phyloP scores from a whole-genome alignment of 2,329 filamentous ascomycete genomes.

The Penicillium paneum region DNA sequence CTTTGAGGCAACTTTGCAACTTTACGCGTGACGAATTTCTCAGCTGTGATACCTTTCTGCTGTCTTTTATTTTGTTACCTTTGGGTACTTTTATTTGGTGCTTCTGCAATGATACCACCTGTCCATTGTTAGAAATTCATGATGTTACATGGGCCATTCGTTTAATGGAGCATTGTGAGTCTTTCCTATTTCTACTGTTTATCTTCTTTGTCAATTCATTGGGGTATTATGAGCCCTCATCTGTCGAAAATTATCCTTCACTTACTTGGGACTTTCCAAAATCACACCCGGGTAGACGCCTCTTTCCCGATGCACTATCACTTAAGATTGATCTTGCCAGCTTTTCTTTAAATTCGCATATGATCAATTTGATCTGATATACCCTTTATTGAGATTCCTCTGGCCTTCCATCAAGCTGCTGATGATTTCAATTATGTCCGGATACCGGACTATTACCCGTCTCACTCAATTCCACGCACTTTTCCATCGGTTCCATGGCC shows the following conservation, averaged over 20 bases:
- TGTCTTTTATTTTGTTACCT: background rate
- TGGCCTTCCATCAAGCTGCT: background rate
- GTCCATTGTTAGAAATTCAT: conserved; percentile 25
- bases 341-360: background rate
- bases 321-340: background rate
- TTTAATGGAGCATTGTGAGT: conserved; percentile 9
- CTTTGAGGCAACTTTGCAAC: background rate
- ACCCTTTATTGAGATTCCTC: background rate
- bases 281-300: background rate
- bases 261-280: background rate
- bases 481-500: background rate
- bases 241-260: background rate
- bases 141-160: conserved; percentile 26
- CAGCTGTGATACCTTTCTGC: conserved; percentile 21
- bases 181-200: conserved; percentile 1
- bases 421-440: background rate
- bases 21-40: conserved; percentile 22
- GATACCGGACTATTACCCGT: background rate
- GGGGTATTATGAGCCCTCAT: background rate
- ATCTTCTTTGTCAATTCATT: background rate
- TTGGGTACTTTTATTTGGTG: conserved; percentile 2
- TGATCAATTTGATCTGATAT: background rate
- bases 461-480: background rate
- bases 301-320: background rate
- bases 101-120: conserved; percentile 26